A percentile compares a stretch with the other conserved stretches of the same genome.
These are phyloP conservation scores for Neurospora cerealis DNA, from an alignment of 495 filamentous ascomycete species.

Conservation along the genomic window DNA sequence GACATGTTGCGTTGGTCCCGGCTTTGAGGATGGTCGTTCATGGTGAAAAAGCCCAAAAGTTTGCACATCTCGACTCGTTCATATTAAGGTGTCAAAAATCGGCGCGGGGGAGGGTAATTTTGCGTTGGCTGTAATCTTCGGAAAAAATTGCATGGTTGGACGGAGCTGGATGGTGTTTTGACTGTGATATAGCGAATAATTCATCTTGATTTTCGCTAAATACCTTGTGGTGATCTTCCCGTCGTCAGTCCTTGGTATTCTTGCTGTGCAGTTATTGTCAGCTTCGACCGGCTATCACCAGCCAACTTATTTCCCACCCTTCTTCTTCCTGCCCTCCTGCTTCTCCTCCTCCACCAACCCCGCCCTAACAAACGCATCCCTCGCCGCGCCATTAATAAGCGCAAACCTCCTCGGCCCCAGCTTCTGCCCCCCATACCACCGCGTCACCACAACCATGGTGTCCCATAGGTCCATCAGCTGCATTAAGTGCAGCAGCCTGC, in stretches of 20 bases:
- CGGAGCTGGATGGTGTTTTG: neutral
- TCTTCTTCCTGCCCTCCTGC: constrained; percentile 46
- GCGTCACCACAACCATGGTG: constrained; percentile 82
- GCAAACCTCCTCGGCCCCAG: constrained; percentile 83
- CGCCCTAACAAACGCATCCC: constrained; percentile 77
- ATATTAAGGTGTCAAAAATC: neutral
- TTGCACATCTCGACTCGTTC: neutral
- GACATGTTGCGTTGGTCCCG: neutral
- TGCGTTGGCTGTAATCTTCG: neutral
- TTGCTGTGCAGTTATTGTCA: neutral
- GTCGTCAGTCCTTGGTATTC: neutral
- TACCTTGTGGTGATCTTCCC: neutral
- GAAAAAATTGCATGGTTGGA: neutral
- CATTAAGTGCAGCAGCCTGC: constrained; percentile 76
- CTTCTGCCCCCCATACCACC: constrained; percentile 90
- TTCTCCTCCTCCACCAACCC: constrained; percentile 47
- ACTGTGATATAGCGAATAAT: neutral
- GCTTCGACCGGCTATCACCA: neutral
- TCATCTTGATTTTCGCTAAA: neutral
- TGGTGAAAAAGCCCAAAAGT: neutral
- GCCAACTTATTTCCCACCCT: constrained; percentile 21
- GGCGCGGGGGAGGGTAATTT: neutral
- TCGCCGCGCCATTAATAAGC: constrained; percentile 74
- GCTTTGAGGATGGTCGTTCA: neutral
- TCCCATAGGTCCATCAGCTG: constrained; percentile 93